Evolutionary conservation across 352 stramenopile species (phyloP), one percentile per base, ranked within the genome.

Genomic region (Phytophthora ohioensis): DNA sequence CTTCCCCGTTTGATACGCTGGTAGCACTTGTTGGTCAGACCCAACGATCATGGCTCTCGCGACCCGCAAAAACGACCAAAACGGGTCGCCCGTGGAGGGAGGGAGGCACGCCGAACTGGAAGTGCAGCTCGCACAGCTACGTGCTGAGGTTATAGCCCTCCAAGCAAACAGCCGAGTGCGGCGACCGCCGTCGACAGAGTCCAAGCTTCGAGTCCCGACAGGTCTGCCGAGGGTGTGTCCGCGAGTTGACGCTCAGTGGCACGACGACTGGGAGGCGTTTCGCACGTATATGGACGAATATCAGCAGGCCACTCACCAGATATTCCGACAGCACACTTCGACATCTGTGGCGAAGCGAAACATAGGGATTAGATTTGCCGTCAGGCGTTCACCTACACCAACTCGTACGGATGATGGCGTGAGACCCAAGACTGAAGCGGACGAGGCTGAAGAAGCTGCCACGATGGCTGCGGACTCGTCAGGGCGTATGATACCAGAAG

Each of bases 21-120:
- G 48, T 60, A 67, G 59, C 59, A 67, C 59, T 60, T 67, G 59
- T 67, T 67, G 41, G 59, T 67, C 59, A 10, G 17, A 47, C 31
- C 32, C 38, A 13, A 67, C 59, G 39, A 54, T 32, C 49, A 67
- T 59, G 49, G 11, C 49, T 41, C 36, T 47, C 3, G 13, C n/a
- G 36, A 66, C 58, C 12, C 46, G 38, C 47, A 58, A 66, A 12
- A 56, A 52, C 32, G 13, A 51, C 1, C 17, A 17, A 17, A 17
- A 17, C 17, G 17, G 17, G 17, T 17, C 17, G 17, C 17, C 17
- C 17, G 17, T 39, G 0, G n/a, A 35, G 46, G 53, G 64, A 5
- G 46, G 32, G 64, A 45, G 17, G 17, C 0, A 17, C 17, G 17
- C 17, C 17, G 17, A 17, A 0, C 17, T 17, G 17, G 17, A 17